These are phyloP conservation scores for Cornus florida DNA, from an alignment of 148 eudicot species.

Conservation along the genomic window DNA sequence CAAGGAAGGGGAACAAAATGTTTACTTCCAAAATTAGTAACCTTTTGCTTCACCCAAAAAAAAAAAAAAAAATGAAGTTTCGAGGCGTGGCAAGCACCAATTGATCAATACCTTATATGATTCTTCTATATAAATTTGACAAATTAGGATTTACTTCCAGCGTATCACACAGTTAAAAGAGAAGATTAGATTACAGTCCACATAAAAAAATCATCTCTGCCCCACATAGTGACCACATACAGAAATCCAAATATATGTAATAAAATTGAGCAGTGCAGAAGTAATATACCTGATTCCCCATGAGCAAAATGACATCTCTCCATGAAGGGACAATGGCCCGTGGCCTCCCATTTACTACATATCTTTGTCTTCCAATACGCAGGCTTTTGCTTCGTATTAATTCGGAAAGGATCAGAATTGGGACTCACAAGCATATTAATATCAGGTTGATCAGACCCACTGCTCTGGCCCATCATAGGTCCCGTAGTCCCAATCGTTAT, in stretches of 20 bases:
- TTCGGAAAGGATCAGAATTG: conserved; percentile 35
- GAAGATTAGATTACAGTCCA: neutral
- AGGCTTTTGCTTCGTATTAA: conserved; percentile 45
- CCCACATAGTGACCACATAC: neutral
- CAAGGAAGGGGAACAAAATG: neutral
- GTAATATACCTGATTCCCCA: conserved; percentile 64
- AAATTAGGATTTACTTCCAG: neutral
- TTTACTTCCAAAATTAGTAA: neutral
- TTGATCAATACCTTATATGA: neutral
- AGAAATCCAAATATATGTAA: neutral
- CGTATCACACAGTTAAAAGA: neutral
- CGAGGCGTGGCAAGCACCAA: neutral
- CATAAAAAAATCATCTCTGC: neutral
- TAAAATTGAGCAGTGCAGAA: neutral
- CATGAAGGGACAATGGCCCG: conserved; percentile 75
- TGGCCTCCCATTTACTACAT: conserved; percentile 69
- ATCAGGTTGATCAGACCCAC: conserved; percentile 40
- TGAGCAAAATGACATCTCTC: conserved; percentile 92
- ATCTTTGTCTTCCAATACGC: conserved; percentile 64
- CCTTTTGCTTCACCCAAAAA: too few species aligned
- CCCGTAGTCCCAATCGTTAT: conserved; percentile 59
- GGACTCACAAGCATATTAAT: conserved; percentile 19
- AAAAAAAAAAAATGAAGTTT: neutral
- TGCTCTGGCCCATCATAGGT: conserved; percentile 27
- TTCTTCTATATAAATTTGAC: neutral